Base-by-base conservation (phyloP, 306 rosid species). In the Cyamopsis tetragonoloba region DNA sequence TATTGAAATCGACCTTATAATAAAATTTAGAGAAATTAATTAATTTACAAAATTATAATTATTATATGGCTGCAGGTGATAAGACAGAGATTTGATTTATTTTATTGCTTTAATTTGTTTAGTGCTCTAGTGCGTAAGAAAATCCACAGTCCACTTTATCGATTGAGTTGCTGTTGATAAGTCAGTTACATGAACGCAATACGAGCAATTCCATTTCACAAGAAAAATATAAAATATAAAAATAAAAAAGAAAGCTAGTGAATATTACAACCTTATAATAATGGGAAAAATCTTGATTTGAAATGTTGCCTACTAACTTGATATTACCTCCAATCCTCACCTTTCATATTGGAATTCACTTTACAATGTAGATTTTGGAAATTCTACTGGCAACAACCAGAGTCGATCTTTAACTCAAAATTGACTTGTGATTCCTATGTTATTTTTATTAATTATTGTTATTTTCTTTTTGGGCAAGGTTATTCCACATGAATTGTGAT, bases 171-270 rank as follows among this genome's bases (percentile, higher is more conserved):
- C 74, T 73, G 77, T 76, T 85, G 91, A 88, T 89, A 89, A 89
- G 92, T 86, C 80, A 84, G 81, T 77, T 71, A 80, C 85, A 80
- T 64, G 2, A 62, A 59, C 73, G 66, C 74, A 78, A 89, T 89
- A 89, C 79, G 96, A 86, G 88, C 92, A 78, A 84, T 69, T 84
- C 84, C 89, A 72, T 89, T 82, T 89, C 96, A 86, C 49, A 15
- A 35, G 73, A 58, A 76, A 61, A 74, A 47, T 64, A 39, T n/a
- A n/a, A n/a, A n/a, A n/a, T n/a, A n/a, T n/a, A n/a, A n/a, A n/a
- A n/a, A n/a, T n/a, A n/a, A n/a, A n/a, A n/a, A n/a, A n/a, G n/a
- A n/a, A n/a, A n/a, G n/a, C n/a, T n/a, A 39, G 71, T 66, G 55
- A 66, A 42, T 43, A 19, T 58, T 51, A 26, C 62, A 10, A 60